A percentile compares a stretch with the other conserved stretches of the same genome.
Evolutionary conservation across 2,329 filamentous ascomycete species (phyloP).

Genomic region (Apiospora koreana): DNA sequence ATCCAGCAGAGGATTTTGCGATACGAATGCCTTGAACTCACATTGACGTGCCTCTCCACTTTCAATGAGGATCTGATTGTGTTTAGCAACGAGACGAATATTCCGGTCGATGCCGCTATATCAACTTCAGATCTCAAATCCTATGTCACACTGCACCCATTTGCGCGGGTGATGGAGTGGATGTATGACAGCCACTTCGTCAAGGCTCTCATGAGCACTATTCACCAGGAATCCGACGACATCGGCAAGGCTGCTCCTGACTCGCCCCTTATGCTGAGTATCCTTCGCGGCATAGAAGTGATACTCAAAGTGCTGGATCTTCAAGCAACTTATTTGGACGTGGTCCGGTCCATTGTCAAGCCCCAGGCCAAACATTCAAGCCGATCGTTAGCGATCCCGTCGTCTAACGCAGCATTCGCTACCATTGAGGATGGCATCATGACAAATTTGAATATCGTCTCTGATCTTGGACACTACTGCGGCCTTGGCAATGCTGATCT

Average conservation of each 20-base stretch:
- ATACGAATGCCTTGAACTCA: slow-evolving; percentile 82
- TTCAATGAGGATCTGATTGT: slow-evolving; percentile 95
- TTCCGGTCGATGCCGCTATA: slow-evolving; percentile 75
- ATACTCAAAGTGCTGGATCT: slow-evolving; percentile 81
- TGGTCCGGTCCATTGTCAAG: slow-evolving; percentile 79
- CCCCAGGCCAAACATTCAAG: slow-evolving; percentile 51
- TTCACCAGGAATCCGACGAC: slow-evolving; percentile 74
- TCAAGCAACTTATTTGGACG: slow-evolving; percentile 87
- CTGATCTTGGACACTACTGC: slow-evolving; percentile 84
- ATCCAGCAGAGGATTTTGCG: slow-evolving; percentile 73
- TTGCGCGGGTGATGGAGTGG: slow-evolving; percentile 96
- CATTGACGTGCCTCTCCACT: slow-evolving; percentile 72
- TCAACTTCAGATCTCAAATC: slow-evolving; percentile 71
- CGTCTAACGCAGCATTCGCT: slow-evolving; percentile 71
- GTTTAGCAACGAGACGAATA: slow-evolving; percentile 75
- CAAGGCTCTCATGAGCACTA: slow-evolving; percentile 72
- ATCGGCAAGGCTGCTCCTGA: slow-evolving; percentile 73
- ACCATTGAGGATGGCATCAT: slow-evolving; percentile 92
- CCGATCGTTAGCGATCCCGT: slow-evolving; percentile 31
- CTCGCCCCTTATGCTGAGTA: slow-evolving; percentile 78
- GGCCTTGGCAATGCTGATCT: slow-evolving; percentile 80
- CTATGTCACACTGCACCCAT: slow-evolving; percentile 89
- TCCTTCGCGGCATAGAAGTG: slow-evolving; percentile 80
- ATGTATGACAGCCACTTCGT: slow-evolving; percentile 92
- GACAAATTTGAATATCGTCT: slow-evolving; percentile 75